These are phyloP conservation scores for Malassezia nana DNA, from an alignment of 1,284 basidiomycete species.

Conservation along the genomic window DNA sequence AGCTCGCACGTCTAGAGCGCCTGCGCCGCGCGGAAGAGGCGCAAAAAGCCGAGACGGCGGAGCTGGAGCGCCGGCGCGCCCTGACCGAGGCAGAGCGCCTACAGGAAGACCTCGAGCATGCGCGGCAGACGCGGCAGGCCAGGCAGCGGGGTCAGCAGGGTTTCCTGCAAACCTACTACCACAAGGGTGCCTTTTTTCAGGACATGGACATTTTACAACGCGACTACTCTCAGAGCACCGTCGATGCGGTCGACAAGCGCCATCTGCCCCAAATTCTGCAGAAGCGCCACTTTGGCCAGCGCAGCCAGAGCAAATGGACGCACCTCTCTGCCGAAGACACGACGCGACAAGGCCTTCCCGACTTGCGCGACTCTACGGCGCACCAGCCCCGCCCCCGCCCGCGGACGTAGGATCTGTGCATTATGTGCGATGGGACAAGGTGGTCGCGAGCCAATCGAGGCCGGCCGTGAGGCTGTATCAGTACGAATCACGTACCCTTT, in stretches of 20 bases:
- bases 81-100: conserved; percentile 83
- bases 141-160: conserved; percentile 76
- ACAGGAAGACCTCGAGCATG: conserved; percentile 77
- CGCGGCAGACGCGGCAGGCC: conserved; percentile 65
- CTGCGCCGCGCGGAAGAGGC: conserved; percentile 73
- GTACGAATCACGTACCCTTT: conserved; percentile 24
- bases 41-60: conserved; percentile 71
- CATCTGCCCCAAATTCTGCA: conserved; percentile 90
- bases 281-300: conserved; percentile 89
- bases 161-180: conserved; percentile 97
- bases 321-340: conserved; percentile 93
- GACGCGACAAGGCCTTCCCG: conserved; percentile 58
- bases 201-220: conserved; percentile 79
- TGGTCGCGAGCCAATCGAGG: conserved; percentile 39
- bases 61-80: conserved; percentile 77
- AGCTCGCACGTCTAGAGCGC: conserved; percentile 76
- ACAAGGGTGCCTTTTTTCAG: conserved; percentile 93
- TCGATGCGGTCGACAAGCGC: conserved; percentile 66
- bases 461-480: conserved; percentile 30
- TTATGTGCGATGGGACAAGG: conserved; percentile 1
- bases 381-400: neutral
- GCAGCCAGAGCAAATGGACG: conserved; percentile 80
- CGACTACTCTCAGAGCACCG: conserved; percentile 81
- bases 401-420: neutral
- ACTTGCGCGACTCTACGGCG: conserved; percentile 51